Conservation (phyloP, 352 stramenopile genomes). For the Phytophthora cactorum region DNA sequence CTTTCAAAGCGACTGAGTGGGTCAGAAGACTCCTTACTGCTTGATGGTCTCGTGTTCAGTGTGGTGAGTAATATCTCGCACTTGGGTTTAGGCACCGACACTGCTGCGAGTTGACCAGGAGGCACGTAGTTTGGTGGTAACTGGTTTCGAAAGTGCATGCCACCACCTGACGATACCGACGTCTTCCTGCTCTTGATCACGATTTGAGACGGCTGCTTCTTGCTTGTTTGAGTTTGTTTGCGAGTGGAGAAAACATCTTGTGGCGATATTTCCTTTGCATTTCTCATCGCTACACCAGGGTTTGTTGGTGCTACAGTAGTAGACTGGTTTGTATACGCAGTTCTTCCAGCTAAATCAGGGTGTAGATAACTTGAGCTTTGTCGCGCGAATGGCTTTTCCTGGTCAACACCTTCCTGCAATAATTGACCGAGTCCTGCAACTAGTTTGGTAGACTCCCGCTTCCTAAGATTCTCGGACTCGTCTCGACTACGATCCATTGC, state of each 20-base stretch:
- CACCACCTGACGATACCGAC: conserved; percentile 26
- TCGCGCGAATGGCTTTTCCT: conserved; percentile 31
- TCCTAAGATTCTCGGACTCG: conserved; percentile 69
- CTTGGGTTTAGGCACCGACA: conserved; percentile 20
- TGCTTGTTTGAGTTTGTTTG: conserved; percentile 6
- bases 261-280: conserved; percentile 1
- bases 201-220: conserved; percentile 20
- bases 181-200: conserved; percentile 47
- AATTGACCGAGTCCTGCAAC: conserved; percentile 54
- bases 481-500: conserved; percentile 68
- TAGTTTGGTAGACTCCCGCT: conserved; percentile 65
- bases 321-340: conserved; percentile 20
- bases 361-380: conserved; percentile 17
- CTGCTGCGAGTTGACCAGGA: conserved; percentile 12
- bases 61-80: not conserved
- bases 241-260: not conserved
- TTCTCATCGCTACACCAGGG: not conserved
- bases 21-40: conserved; percentile 4
- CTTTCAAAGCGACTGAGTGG: conserved; percentile 8
- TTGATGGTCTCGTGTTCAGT: not conserved
- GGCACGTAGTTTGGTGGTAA: conserved; percentile 70
- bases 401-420: conserved; percentile 23
- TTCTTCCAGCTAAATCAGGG: conserved; percentile 17
- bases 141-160: conserved; percentile 82
- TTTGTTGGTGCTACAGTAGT: conserved; percentile 1